Evolutionary conservation across 2,329 filamentous ascomycete genomes (phyloP).

Genomic region (Colletotrichum sp.): DNA sequence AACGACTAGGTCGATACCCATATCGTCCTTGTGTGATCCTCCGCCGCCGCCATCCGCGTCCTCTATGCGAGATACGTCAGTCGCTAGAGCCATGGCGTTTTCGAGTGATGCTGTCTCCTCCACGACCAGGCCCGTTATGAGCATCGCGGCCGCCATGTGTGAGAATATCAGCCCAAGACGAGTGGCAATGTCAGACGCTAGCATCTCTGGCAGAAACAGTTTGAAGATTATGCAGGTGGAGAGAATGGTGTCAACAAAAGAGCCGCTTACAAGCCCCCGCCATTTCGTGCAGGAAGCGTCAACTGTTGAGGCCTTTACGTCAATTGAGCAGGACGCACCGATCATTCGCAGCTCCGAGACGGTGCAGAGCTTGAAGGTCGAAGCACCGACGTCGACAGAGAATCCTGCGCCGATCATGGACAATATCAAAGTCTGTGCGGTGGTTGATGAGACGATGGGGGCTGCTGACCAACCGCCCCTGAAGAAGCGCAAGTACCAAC

Average conservation of each 20-base stretch:
- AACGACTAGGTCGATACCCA: conserved; percentile 11
- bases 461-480: conserved; percentile 17
- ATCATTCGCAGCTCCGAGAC: conserved; percentile 1
- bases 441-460: conserved; percentile 12
- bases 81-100: not conserved
- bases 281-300: not conserved
- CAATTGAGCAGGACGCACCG: conserved; percentile 1
- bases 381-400: conserved; percentile 2
- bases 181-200: not conserved
- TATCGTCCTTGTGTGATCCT: conserved; percentile 17
- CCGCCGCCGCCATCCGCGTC: conserved; percentile 7
- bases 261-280: not conserved
- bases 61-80: not conserved
- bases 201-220: not conserved
- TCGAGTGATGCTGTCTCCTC: not conserved
- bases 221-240: conserved; percentile 3
- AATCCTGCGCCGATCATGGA: conserved; percentile 10
- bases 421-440: conserved; percentile 8
- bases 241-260: not conserved
- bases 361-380: not conserved
- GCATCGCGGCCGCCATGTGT: conserved; percentile 12
- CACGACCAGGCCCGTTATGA: conserved; percentile 1
- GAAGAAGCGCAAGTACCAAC: conserved; percentile 40
- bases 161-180: not conserved
- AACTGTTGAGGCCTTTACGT: not conserved